Base-by-base conservation (phyloP, 2,329 filamentous ascomycete species). In the Trichoderma sp. region DNA sequence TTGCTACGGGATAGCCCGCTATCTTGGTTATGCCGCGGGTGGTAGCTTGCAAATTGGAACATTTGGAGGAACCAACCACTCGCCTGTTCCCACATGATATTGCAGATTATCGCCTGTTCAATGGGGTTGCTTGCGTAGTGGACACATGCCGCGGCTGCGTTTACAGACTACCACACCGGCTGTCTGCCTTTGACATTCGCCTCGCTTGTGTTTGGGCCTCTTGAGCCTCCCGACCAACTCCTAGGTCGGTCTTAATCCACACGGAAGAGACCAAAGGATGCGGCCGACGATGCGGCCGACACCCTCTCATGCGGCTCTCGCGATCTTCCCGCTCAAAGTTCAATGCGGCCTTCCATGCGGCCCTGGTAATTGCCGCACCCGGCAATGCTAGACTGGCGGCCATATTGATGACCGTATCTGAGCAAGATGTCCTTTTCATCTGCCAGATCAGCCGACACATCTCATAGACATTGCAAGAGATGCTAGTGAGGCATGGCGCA, bases 291-390 rank as follows among this genome's bases (percentile, higher is more conserved):
- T 39, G 45, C 27, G 52, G 35, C 63, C 63, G 52, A 59, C 32
- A 13, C 19, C 35, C 48, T 61, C 4, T 19, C 17, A 29, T 63
- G 39, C 50, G 60, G 52, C 63, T 53, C 29, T 56, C 22, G 42
- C 27, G 67, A 69, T 70, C 69, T 58, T 69, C 67, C 69, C 67
- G 67, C 45, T 59, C 45, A 66, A 68, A 42, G 48, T 27, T 59
- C 67, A 64, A 70, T 69, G 69, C 69, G 69, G 67, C 69, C 69
- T 32, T 53, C 27, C 37, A 58, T 70, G 69, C 69, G 69, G 37
- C 69, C 69, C 22, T 52, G 32, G 37, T 34, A 58, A 39, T 64
- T 64, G 66, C 63, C 67, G 67, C 39, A 48, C 25, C 42, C 53
- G 67, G 67, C 61, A 68, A 50, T 68, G 37, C 42, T 39, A 50